phyloP scores from a whole-genome alignment of 768 basidiomycete genomes.

The Mycena polygramma region DNA sequence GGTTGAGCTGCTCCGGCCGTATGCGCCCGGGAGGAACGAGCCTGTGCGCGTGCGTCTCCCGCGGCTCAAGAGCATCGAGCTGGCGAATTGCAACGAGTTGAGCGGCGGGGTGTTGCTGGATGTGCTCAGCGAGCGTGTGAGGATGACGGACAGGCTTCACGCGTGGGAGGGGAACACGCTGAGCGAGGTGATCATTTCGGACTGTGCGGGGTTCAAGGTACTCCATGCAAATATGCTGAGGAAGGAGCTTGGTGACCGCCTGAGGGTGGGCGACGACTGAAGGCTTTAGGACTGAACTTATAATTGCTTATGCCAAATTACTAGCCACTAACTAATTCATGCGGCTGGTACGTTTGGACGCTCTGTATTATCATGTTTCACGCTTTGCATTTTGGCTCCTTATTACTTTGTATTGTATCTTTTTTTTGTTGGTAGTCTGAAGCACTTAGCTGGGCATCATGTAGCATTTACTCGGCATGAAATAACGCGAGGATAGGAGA shows the following conservation, averaged over 20 bases:
- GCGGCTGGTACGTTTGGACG: neutral
- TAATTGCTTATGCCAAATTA: too few relatives aligned
- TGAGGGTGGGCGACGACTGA: slow-evolving; percentile 10
- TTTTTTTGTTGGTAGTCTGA: too few relatives aligned
- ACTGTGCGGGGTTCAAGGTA: slow-evolving; percentile 52
- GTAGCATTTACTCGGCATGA: too few relatives aligned
- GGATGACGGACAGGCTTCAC: slow-evolving; percentile 50
- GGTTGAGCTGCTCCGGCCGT: slow-evolving; percentile 68
- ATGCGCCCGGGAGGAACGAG: slow-evolving; percentile 18
- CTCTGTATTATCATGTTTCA: too few relatives aligned
- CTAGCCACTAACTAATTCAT: neutral
- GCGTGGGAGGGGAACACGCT: slow-evolving; percentile 44
- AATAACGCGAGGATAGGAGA: too few relatives aligned
- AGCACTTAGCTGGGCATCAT: too few relatives aligned
- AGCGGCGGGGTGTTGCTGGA: slow-evolving; percentile 70
- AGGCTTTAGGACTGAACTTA: too few relatives aligned
- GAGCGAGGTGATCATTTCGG: slow-evolving; percentile 52
- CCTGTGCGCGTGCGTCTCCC: slow-evolving; percentile 64
- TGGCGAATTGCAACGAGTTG: slow-evolving; percentile 75
- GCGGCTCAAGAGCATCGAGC: slow-evolving; percentile 61
- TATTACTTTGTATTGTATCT: too few relatives aligned
- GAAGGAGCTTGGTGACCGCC: slow-evolving; percentile 18
- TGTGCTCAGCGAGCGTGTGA: slow-evolving; percentile 62
- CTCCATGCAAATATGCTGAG: slow-evolving; percentile 21
- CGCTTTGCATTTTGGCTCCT: too few relatives aligned